Conservation (phyloP, 1,284 basidiomycete genomes). For the Ceratobasidium papillatum region DNA sequence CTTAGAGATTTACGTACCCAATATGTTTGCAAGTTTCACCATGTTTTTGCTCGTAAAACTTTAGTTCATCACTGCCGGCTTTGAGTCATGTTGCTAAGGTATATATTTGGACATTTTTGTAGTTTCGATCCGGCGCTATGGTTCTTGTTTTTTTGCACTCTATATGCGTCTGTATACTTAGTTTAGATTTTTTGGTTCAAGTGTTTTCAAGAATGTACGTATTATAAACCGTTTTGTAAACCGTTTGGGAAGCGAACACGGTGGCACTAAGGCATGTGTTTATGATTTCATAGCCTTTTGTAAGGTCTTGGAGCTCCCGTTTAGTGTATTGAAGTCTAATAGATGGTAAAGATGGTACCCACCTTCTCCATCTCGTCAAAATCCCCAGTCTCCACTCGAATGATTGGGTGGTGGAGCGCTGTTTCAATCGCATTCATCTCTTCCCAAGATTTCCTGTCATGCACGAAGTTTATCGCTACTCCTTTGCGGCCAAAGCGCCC, state of each 20-base stretch:
- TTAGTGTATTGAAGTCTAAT: not conserved
- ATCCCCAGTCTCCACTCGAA: slow-evolving; percentile 83
- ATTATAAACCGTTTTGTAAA: slow-evolving; percentile 17
- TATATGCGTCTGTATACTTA: not conserved
- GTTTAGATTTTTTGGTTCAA: not conserved
- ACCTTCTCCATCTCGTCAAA: slow-evolving; percentile 92
- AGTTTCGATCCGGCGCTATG: not conserved
- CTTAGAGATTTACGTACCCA: slow-evolving; percentile 19
- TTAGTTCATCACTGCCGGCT: not conserved
- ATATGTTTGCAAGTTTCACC: slow-evolving; percentile 25
- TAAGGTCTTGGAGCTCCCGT: slow-evolving; percentile 2
- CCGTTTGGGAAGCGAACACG: not conserved
- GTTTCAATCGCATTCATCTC: slow-evolving; percentile 89
- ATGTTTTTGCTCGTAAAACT: slow-evolving; percentile 17
- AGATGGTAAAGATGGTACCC: slow-evolving; percentile 19
- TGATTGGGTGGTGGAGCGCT: slow-evolving; percentile 76
- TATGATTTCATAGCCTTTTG: slow-evolving; percentile 40
- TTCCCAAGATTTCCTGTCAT: slow-evolving; percentile 82
- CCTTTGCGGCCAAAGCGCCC: slow-evolving; percentile 96
- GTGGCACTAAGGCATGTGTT: not conserved
- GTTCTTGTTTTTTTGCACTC: not conserved
- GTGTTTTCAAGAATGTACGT: slow-evolving; percentile 32
- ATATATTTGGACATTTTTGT: not conserved
- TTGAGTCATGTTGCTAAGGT: not conserved
- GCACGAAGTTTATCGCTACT: slow-evolving; percentile 96